Percentiles rank a stretch among this genome's conserved stretches.
Evolutionary conservation across 2,329 filamentous ascomycete genomes (phyloP).

Genomic region (Drechslerella coelobrocha): DNA sequence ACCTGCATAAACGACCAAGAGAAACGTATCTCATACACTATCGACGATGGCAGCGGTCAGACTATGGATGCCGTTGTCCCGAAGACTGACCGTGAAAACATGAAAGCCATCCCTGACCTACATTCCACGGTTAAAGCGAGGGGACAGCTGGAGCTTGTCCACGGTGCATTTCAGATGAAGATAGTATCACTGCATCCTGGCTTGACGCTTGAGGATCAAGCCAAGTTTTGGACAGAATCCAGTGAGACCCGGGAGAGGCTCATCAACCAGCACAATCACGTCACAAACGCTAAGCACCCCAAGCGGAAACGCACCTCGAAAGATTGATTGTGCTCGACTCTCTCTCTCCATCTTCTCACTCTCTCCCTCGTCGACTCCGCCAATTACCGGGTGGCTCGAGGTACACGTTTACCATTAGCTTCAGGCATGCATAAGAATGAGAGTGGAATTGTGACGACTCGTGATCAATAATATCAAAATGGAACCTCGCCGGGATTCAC

Average conservation of each 20-base stretch:
- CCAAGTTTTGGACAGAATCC: constrained; percentile 37
- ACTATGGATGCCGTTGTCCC: constrained; percentile 31
- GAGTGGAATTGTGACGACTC: constrained; percentile 1
- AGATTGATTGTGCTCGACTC: constrained; percentile 1
- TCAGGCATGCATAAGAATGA: constrained; percentile 6
- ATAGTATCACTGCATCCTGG: constrained; percentile 22
- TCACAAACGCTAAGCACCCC: neutral
- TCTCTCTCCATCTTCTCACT: neutral
- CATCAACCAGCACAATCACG: constrained; percentile 7
- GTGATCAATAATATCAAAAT: constrained; percentile 1
- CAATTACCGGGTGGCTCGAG: neutral
- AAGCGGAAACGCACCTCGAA: constrained; percentile 1
- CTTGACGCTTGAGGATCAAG: constrained; percentile 28
- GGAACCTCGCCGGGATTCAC: neutral
- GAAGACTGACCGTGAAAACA: neutral
- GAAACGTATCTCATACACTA: constrained; percentile 22
- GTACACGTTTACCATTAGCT: neutral
- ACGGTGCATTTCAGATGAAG: constrained; percentile 43
- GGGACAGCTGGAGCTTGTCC: constrained; percentile 31
- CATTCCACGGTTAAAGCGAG: constrained; percentile 41
- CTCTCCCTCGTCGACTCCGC: constrained; percentile 5
- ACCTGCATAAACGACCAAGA: constrained; percentile 29
- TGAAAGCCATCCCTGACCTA: constrained; percentile 31
- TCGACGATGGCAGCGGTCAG: constrained; percentile 48
- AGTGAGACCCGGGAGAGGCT: constrained; percentile 34